phyloP scores from a whole-genome alignment of 768 basidiomycete genomes.

The Ramaria sp. region DNA sequence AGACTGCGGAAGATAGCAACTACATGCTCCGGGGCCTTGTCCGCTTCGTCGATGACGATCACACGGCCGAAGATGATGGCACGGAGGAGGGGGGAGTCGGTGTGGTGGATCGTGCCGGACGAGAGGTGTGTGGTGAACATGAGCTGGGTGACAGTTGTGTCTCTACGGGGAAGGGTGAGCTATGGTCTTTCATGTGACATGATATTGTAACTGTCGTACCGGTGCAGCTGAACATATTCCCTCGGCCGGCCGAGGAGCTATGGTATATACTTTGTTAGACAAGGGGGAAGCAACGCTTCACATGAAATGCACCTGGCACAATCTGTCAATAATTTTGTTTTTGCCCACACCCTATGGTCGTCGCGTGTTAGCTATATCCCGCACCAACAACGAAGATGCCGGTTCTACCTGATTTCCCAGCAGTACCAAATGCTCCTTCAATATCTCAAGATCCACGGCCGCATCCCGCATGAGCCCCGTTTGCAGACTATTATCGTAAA shows the following conservation, averaged over 20 bases:
- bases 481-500: slow-evolving; percentile 61
- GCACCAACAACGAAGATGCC: background rate
- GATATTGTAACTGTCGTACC: background rate
- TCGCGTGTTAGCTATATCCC: background rate
- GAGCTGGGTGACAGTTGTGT: slow-evolving; percentile 60
- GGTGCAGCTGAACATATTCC: slow-evolving; percentile 62
- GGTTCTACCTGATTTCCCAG: slow-evolving; percentile 51
- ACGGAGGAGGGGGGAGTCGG: slow-evolving; percentile 55
- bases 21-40: slow-evolving; percentile 66
- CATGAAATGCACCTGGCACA: slow-evolving; percentile 40
- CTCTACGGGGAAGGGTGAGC: slow-evolving; percentile 20
- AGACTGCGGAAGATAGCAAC: slow-evolving; percentile 63
- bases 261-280: background rate
- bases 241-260: slow-evolving; percentile 50
- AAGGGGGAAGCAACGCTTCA: background rate
- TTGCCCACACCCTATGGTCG: slow-evolving; percentile 49
- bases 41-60: slow-evolving; percentile 64
- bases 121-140: slow-evolving; percentile 59
- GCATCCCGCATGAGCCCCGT: slow-evolving; percentile 57
- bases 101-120: slow-evolving; percentile 46
- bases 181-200: background rate
- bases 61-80: slow-evolving; percentile 50
- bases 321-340: slow-evolving; percentile 59
- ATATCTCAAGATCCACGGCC: slow-evolving; percentile 49
- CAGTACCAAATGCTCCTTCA: slow-evolving; percentile 54